Percentiles rank a stretch among this genome's conserved stretches.
phyloP scores from a whole-genome alignment of 2,329 filamentous ascomycete genomes.

The Myotisia sp. region DNA sequence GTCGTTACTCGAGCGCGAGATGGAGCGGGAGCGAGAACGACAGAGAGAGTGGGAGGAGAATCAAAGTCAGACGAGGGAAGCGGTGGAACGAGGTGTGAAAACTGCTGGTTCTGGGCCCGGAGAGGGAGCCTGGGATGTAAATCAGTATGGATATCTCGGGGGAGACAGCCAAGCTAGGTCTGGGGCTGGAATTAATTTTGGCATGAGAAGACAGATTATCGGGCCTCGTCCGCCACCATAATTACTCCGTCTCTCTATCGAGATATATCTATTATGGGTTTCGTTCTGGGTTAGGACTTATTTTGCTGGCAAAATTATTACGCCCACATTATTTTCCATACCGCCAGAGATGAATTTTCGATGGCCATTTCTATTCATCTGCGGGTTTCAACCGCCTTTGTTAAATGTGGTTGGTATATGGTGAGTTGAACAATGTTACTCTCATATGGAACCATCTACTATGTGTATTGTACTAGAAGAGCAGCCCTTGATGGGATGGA shows the following conservation, averaged over 20 bases:
- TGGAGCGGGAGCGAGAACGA: constrained; percentile 51
- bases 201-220: constrained; percentile 46
- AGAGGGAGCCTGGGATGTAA: constrained; percentile 44
- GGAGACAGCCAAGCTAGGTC: constrained; percentile 47
- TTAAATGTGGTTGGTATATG: no score
- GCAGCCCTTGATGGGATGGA: no score
- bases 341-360: no score
- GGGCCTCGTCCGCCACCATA: constrained; percentile 41
- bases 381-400: no score
- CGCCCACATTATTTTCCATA: no score
- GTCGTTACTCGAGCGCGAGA: constrained; percentile 50
- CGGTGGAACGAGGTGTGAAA: constrained; percentile 31
- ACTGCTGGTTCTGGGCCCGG: constrained; percentile 36
- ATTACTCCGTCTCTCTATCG: not conserved
- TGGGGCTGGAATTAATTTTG: constrained; percentile 38
- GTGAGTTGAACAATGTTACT: no score
- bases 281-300: no score
- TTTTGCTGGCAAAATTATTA: no score
- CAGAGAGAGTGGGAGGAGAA: constrained; percentile 51
- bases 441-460: no score
- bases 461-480: no score
- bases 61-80: constrained; percentile 38
- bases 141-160: constrained; percentile 50
- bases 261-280: no score
- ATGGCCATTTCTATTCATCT: no score